Evolutionary conservation across 306 rosid species (phyloP).

Genomic region (Elaeagnus macrophylla): DNA sequence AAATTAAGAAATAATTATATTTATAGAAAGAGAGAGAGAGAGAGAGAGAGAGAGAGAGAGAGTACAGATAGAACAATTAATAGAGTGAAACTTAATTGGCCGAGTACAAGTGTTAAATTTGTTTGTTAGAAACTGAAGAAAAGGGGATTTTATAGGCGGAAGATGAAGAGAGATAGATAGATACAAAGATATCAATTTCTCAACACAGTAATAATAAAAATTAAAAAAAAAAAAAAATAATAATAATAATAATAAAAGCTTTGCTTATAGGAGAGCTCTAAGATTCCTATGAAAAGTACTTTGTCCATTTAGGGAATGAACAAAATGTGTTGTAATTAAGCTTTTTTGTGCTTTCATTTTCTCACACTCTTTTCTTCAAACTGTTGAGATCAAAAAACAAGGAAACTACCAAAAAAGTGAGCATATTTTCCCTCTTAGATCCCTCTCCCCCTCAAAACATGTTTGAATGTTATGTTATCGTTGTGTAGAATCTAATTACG

Average conservation of each 20-base stretch:
- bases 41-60: background rate
- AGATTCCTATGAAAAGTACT: slow-evolving; percentile 26
- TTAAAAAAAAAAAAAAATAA: too few species aligned
- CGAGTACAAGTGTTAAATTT: background rate
- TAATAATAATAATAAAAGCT: too few species aligned
- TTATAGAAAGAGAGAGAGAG: background rate
- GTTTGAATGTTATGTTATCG: background rate
- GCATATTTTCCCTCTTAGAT: too few species aligned
- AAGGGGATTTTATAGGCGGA: slow-evolving; percentile 39
- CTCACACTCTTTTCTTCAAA: too few species aligned
- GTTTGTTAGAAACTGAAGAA: slow-evolving; percentile 16
- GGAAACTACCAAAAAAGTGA: too few species aligned
- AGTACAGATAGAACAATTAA: background rate
- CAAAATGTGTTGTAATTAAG: background rate
- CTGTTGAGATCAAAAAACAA: too few species aligned
- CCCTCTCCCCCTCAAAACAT: too few species aligned
- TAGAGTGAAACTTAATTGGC: too few species aligned
- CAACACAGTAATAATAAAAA: too few species aligned
- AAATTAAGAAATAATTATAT: too few species aligned
- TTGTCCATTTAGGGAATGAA: slow-evolving; percentile 30
- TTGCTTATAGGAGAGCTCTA: slow-evolving; percentile 13
- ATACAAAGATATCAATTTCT: background rate
- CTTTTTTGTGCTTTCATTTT: too few species aligned
- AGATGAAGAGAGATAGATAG: background rate
- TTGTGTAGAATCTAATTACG: slow-evolving; percentile 28